Conservation (phyloP, 306 rosid species). For the Alnus rubra region DNA sequence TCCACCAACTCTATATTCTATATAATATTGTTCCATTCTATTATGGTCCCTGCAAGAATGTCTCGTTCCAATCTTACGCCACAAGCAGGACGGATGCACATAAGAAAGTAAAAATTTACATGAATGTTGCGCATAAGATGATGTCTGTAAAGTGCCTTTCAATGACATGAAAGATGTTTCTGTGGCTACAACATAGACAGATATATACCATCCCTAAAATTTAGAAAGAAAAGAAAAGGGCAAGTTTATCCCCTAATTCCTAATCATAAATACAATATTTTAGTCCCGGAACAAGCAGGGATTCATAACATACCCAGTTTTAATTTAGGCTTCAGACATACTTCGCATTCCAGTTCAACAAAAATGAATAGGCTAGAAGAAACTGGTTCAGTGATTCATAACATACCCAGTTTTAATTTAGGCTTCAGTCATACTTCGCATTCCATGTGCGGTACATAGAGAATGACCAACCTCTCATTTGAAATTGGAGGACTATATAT, state of each 20-base stretch:
- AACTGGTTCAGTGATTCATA: neutral
- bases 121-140: neutral
- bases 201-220: neutral
- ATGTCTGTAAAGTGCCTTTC: neutral
- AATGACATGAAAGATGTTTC: neutral
- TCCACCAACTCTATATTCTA: neutral
- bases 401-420: neutral
- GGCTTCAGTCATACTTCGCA: no score
- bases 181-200: neutral
- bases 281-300: neutral
- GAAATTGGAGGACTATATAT: neutral
- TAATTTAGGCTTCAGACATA: no score
- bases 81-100: conserved; percentile 11
- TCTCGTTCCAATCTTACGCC: conserved; percentile 3
- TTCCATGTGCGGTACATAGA: neutral
- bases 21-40: neutral
- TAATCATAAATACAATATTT: neutral
- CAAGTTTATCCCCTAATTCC: no score
- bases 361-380: neutral
- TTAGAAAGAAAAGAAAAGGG: neutral
- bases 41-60: conserved; percentile 6
- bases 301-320: neutral
- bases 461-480: neutral
- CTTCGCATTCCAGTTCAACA: no score
- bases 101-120: neutral